These are phyloP conservation scores for Podospora pseudocomata DNA, from an alignment of 495 filamentous ascomycete genomes.

Conservation along the genomic window DNA sequence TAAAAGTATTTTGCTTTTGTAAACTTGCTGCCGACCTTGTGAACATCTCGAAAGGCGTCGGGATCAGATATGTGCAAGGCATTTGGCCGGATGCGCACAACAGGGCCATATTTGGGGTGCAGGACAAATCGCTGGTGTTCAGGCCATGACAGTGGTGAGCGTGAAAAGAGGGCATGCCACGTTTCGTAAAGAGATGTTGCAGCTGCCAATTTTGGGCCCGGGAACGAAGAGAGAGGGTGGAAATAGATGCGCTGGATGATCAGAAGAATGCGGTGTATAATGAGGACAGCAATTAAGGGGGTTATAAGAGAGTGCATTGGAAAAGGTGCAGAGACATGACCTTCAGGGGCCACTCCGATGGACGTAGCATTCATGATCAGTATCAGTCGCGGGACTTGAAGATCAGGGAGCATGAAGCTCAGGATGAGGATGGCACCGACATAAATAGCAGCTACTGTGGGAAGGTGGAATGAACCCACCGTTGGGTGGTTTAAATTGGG, in stretches of 20 bases:
- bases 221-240: slow-evolving; percentile 45
- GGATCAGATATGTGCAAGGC: neutral
- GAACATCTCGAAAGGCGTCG: neutral
- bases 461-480: no score
- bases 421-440: no score
- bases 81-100: slow-evolving; percentile 2
- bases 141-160: neutral
- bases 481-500: no score
- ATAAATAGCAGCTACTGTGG: no score
- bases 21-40: slow-evolving; percentile 4
- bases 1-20: slow-evolving; percentile 9
- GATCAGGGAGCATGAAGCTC: neutral
- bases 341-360: neutral
- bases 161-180: slow-evolving; percentile 41
- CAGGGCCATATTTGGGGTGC: slow-evolving; percentile 1
- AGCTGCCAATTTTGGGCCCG: slow-evolving; percentile 50
- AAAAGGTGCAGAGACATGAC: neutral
- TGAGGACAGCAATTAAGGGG: neutral
- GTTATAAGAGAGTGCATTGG: neutral
- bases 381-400: neutral
- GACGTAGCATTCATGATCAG: neutral
- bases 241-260: slow-evolving; percentile 45
- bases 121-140: neutral
- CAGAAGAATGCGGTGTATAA: slow-evolving; percentile 6
- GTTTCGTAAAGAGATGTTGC: slow-evolving; percentile 47